Evolutionary conservation across 306 rosid species (phyloP), one percentile per base, ranked within the genome.

Genomic region (Acacia acuminata): DNA sequence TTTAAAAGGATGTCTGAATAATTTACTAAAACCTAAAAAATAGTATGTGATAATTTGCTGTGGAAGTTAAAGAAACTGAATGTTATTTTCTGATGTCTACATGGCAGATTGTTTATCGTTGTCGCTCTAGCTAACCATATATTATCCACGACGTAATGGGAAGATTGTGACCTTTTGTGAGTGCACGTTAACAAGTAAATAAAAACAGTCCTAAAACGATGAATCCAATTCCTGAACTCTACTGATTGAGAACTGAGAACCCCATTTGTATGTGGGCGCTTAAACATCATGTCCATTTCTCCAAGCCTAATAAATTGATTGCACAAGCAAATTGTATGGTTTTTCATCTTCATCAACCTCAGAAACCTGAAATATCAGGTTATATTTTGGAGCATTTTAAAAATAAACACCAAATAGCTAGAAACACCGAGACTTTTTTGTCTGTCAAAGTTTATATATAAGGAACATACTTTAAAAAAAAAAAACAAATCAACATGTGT

Each of bases 41-140:
- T 3, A 30, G 32, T 30, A 22, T 4, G 67, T 16, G 14, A 63
- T 63, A 63, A 12, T 63, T 63, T 25, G 19, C 16, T 11, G 10
- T 27, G 10, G 40, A 40, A 67, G 16, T 51, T 51, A 38, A 69
- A 10, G 13, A 69, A 42, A n/a, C 74, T 69, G 51, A 70, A 70
- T 42, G 75, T 70, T n/a, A 43, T 30, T 70, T 70, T 70, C 55
- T 43, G 75, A 43, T 15, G 55, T 70, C 10, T 25, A 1, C 34
- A 3, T 44, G 20, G 58, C 22, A 71, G 76, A 24, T 71, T 24
- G 40, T 24, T 44, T 7, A 71, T 71, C 76, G 9, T 25, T 71
- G 38, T 71, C 76, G 55, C 44, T 45, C 58, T 71, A 44, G 76
- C 76, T 45, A 71, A 71, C 44, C 34, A 24, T 44, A 12, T 44